A percentile compares a stretch with the other conserved stretches of the same genome.
phyloP scores from a whole-genome alignment of 2,329 filamentous ascomycete species.

The Penicillium italicum region DNA sequence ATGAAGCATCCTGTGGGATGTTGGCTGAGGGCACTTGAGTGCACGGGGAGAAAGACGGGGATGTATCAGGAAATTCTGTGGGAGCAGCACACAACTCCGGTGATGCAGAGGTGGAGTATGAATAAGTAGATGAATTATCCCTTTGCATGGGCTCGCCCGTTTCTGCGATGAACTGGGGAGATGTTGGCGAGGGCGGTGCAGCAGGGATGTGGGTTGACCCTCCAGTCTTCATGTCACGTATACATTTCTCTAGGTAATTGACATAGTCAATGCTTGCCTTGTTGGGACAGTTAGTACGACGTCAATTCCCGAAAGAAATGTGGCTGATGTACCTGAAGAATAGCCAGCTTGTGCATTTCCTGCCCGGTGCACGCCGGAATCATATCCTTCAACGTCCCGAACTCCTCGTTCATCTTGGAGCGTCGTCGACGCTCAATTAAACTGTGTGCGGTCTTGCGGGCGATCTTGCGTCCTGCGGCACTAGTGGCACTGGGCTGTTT shows the following conservation, averaged over 20 bases:
- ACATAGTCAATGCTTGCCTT: conserved; percentile 98
- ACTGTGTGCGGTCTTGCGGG: conserved; percentile 92
- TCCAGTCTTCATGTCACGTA: conserved; percentile 68
- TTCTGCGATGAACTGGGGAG: conserved; percentile 32
- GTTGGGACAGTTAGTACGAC: conserved; percentile 4
- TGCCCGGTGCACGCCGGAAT: conserved; percentile 89
- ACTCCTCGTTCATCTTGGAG: conserved; percentile 99
- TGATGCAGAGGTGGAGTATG: conserved; percentile 36
- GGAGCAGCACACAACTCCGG: conserved; percentile 31
- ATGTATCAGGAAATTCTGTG: conserved; percentile 24
- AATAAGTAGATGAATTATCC: conserved; percentile 22
- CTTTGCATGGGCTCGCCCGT: conserved; percentile 12
- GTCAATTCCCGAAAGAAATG: conserved; percentile 4
- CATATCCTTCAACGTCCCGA: conserved; percentile 87
- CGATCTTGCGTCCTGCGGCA: conserved; percentile 88
- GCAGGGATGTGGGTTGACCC: conserved; percentile 21
- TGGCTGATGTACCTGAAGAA: conserved; percentile 68
- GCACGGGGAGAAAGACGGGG: conserved; percentile 34
- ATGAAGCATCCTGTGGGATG: conserved; percentile 25
- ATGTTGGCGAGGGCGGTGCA: conserved; percentile 35
- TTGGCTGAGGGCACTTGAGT: conserved; percentile 25
- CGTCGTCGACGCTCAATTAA: conserved; percentile 84
- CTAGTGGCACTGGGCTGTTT: conserved; percentile 74
- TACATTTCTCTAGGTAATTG: conserved; percentile 86
- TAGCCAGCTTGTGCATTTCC: conserved; percentile 97